Evolutionary conservation across 2,329 filamentous ascomycete species (phyloP).

Genomic region (Ophiostoma novo-ulmi): DNA sequence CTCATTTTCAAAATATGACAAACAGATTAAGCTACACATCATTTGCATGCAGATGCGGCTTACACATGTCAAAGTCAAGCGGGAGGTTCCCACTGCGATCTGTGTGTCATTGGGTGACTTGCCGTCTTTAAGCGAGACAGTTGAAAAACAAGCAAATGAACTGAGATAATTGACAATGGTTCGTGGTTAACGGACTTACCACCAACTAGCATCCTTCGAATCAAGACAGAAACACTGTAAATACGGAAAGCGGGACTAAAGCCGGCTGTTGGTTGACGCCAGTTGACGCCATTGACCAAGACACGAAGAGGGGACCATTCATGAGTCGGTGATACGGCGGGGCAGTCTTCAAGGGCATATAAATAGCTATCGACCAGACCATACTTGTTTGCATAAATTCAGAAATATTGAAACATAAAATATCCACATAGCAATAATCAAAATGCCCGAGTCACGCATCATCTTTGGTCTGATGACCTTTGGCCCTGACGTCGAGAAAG

Average conservation of each 20-base stretch:
- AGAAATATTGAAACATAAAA: not conserved
- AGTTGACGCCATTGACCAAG: too few relatives aligned
- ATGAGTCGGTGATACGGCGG: not conserved
- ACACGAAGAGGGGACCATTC: not conserved
- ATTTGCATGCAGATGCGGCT: slow-evolving; percentile 1
- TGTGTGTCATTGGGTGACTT: not conserved
- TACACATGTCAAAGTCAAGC: not conserved
- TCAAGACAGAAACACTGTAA: not conserved
- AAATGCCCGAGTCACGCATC: slow-evolving; percentile 34
- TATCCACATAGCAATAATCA: not conserved
- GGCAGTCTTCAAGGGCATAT: not conserved
- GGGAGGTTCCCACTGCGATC: not conserved
- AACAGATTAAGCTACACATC: not conserved
- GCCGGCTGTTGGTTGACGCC: not conserved
- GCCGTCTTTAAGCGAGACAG: not conserved
- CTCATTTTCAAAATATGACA: not conserved
- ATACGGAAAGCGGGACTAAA: slow-evolving; percentile 6
- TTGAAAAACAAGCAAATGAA: not conserved
- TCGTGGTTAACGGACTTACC: slow-evolving; percentile 5
- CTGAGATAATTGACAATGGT: not conserved
- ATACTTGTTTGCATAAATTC: not conserved
- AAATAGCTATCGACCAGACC: not conserved
- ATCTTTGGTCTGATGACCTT: slow-evolving; percentile 88
- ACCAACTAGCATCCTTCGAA: not conserved
- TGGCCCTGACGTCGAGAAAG: slow-evolving; percentile 56